Evolutionary conservation across 805 yeast genomes (phyloP), one percentile per base, ranked within the genome.

Genomic region (Zygoascus flipseniorum): DNA sequence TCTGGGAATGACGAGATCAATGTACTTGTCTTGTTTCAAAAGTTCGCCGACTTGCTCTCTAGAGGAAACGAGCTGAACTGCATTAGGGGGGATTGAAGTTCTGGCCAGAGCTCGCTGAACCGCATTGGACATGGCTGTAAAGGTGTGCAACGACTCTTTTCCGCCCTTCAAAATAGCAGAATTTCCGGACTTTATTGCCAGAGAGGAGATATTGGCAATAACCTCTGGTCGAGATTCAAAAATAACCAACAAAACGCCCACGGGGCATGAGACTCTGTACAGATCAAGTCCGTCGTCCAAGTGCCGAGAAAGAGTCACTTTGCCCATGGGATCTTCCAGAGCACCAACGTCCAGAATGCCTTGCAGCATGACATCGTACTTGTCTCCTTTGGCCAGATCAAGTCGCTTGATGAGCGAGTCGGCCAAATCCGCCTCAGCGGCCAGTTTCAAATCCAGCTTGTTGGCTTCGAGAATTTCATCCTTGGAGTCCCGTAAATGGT

Each of bases 201-300:
- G 76, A 0, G 99, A 93, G 13, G 97, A 85, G 64, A 93, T 93
- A 67, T 93, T 95, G 52, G 99, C 99, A 73, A 93, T 93, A 10
- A 93, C 99, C 68, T 93, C 99, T 41, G 99, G 99, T 64, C 99
- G 80, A 31, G 96, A 82, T 70, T 93, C 99, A 68, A 93, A 93
- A 52, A 93, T 95, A 47, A 93, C 89, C 56, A 93, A 74, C 46
- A 93, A 70, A 0, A 89, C 97, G 18, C 99, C 99, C 5, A 93
- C 89, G 13, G 99, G 99, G 28, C 96, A 86, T 5, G 96, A 85
- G 11, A 92, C 77, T 65, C 96, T 76, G 69, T 82, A 85, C 56
- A 93, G 72, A 50, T 82, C 85, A 58, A 93, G 78, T n/a, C 88
- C 95, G 52, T 89, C 96, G 66, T 93, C 99, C 32, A 93, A 74